Percentiles rank a stretch among this genome's conserved stretches.
These are phyloP conservation scores for Celoporthe dispersa DNA, from an alignment of 2,329 filamentous ascomycete genomes.

Conservation along the genomic window DNA sequence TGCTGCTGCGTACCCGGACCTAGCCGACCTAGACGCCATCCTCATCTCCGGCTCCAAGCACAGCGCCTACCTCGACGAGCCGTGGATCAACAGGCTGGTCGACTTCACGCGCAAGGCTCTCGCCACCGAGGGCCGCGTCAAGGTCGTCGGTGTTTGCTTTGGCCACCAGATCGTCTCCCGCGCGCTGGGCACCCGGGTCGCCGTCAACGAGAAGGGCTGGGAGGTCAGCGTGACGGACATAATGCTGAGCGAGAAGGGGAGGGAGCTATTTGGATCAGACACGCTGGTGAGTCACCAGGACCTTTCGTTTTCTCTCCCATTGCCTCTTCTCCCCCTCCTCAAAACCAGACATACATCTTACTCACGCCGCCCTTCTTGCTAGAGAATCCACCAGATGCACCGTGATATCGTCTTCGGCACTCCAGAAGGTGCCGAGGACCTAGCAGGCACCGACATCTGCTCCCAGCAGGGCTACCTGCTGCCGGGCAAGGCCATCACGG, in stretches of 20 bases:
- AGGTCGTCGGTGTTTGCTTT: slow-evolving; percentile 82
- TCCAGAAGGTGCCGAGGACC: slow-evolving; percentile 62
- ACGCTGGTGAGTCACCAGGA: slow-evolving; percentile 50
- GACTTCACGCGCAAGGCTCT: slow-evolving; percentile 61
- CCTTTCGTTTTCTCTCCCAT: too few relatives aligned
- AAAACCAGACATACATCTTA: background rate
- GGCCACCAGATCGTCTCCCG: slow-evolving; percentile 84
- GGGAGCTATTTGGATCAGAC: slow-evolving; percentile 71
- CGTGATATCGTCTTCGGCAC: slow-evolving; percentile 72
- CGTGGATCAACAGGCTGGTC: slow-evolving; percentile 78
- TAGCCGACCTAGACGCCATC: slow-evolving; percentile 79
- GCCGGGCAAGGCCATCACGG: slow-evolving; percentile 68
- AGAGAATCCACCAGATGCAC: slow-evolving; percentile 80
- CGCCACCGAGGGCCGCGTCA: slow-evolving; percentile 65
- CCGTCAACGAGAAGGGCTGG: slow-evolving; percentile 72
- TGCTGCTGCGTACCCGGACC: slow-evolving; percentile 65
- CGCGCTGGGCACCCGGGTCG: slow-evolving; percentile 71
- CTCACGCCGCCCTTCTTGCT: background rate
- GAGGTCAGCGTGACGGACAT: slow-evolving; percentile 77
- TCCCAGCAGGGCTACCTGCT: slow-evolving; percentile 80
- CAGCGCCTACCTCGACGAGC: slow-evolving; percentile 73
- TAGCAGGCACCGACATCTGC: slow-evolving; percentile 71
- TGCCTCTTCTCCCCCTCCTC: too few relatives aligned
- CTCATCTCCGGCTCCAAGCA: slow-evolving; percentile 78
- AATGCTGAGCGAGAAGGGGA: slow-evolving; percentile 69